Evolutionary conservation across 2,329 filamentous ascomycete species (phyloP), one percentile per base, ranked within the genome.

Genomic region (Xylariomycetidae sp.): DNA sequence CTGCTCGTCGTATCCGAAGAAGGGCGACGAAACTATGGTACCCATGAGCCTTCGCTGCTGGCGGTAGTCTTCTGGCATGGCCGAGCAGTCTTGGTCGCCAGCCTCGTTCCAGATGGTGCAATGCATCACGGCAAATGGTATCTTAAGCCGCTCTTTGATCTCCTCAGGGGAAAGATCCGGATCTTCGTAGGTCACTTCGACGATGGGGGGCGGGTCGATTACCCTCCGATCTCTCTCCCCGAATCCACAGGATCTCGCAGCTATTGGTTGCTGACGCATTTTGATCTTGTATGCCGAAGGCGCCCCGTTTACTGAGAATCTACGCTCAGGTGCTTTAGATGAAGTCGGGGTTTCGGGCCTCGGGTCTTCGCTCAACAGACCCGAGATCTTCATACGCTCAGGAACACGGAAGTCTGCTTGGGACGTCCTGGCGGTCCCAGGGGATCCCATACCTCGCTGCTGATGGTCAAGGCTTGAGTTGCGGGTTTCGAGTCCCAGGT

Each of bases 181-280:
- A 40, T 81, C 73, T 32, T 76, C 74, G 35, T 87, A 74, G 18
- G 68, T 65, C 29, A 90, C 72, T 53, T 90, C 79, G 15, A 92
- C 74, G 50, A 92, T 90, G 10, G 85, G 85, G 3, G 85, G 85
- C 25, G 85, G 85, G 52, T 92, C 85, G 42, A 92, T 85, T 12
- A 88, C 84, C 41, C 85, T 74, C 24, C 85, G 75, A 53, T 92
- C 85, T 43, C 85, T 72, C 58, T 90, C 85, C 39, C 85, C 85
- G 54, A 88, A 90, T 1, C 85, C 85, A 50, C 85, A 92, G 25
- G 84, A 85, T 46, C 85, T 72, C 33, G 85, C 85, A 1, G 84
- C 84, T 13, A 77, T 68, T 7, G 85, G 85, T 50, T 90, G 85
- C 56, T 92, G 85, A 31, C 85, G 79, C 41, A 90, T 76, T 27